Base-by-base conservation (phyloP, 495 filamentous ascomycete genomes). In the Sabuloglossum arenarium region DNA sequence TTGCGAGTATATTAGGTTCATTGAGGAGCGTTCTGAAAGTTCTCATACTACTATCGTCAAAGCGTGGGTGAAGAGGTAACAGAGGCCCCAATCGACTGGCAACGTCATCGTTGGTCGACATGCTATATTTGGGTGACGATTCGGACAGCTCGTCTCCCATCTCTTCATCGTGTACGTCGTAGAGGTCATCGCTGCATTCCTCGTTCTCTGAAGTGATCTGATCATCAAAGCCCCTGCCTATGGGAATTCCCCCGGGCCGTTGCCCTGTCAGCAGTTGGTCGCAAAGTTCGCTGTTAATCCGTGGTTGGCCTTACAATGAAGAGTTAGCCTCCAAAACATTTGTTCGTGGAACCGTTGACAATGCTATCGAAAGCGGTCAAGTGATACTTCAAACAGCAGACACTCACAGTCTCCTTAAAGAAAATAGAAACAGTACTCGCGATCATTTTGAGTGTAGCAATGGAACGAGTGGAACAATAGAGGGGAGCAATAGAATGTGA, bases 1-100 rank as follows among this genome's bases (percentile, higher is more conserved):
- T 77, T 11, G 84, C 79, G 10, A 98, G 75, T n/a, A 89, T 72
- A 55, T 85, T 82, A 0, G 74, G 71, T 51, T 80, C 75, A 53
- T 84, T 78, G 47, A 87, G 62, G 62, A 84, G 80, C 5, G 75
- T 76, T 19, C 75, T 80, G 61, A 84, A 82, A 1, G 78, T 76
- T 45, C 82, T 71, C 28, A 77, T 65, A 51, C 70, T 67, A 19
- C 68, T 50, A 61, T 77, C 73, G 61, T 75, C 71, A 8, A 70
- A 68, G 53, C 68, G 71, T 29, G 77, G 76, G 61, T 77, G 70
- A 6, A 68, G 59, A 16, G 68, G 47, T 6, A 51, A 19, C 28
- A 51, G 25, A 51, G 24, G 28, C 5, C 47, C 47, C 11, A 51
- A 30, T 51, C 47, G 23, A 30, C 21, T 51, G 28, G 47, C 23